A percentile compares a stretch with the other conserved stretches of the same genome.
phyloP scores from a whole-genome alignment of 805 yeast genomes.

The Ogataea siamensis region DNA sequence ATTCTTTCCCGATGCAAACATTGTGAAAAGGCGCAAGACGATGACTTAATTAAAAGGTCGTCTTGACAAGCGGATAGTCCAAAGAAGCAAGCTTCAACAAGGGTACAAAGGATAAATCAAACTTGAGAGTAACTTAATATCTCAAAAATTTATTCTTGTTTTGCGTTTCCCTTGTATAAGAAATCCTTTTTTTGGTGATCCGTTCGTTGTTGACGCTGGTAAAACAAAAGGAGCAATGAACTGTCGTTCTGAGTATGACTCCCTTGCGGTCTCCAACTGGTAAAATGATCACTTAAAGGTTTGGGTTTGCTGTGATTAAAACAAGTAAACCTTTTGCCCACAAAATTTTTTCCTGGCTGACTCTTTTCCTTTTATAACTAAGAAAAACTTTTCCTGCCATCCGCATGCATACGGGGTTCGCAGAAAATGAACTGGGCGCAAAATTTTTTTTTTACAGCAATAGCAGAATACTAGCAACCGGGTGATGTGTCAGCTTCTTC shows the following conservation, averaged over 20 bases:
- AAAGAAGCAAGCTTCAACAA: slow-evolving; percentile 2
- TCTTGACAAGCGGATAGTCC: slow-evolving; percentile 12
- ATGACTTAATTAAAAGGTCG: slow-evolving; percentile 46
- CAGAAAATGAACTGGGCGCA: slow-evolving; percentile 7
- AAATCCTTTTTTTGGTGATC: slow-evolving; percentile 12
- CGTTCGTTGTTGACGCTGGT: slow-evolving; percentile 15
- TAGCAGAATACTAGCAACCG: background rate
- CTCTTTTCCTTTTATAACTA: slow-evolving; percentile 12
- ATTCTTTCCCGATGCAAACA: slow-evolving; percentile 17
- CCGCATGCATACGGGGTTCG: slow-evolving; percentile 7
- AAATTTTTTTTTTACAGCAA: slow-evolving; percentile 2
- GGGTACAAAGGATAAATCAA: background rate
- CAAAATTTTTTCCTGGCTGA: slow-evolving; percentile 12
- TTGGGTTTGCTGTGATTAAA: slow-evolving; percentile 11
- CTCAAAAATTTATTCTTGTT: slow-evolving; percentile 16
- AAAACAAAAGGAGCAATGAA: slow-evolving; percentile 15
- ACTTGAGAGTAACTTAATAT: slow-evolving; percentile 26
- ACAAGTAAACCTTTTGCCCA: slow-evolving; percentile 14
- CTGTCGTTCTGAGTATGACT: slow-evolving; percentile 1
- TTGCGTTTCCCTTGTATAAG: slow-evolving; percentile 5
- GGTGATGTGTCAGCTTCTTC: background rate
- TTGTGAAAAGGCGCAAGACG: slow-evolving; percentile 25
- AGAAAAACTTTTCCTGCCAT: slow-evolving; percentile 13
- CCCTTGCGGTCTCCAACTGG: slow-evolving; percentile 19
- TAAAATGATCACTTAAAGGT: slow-evolving; percentile 15